Base-by-base conservation (phyloP, 345 rosid genomes). In the Camelina hispida region DNA sequence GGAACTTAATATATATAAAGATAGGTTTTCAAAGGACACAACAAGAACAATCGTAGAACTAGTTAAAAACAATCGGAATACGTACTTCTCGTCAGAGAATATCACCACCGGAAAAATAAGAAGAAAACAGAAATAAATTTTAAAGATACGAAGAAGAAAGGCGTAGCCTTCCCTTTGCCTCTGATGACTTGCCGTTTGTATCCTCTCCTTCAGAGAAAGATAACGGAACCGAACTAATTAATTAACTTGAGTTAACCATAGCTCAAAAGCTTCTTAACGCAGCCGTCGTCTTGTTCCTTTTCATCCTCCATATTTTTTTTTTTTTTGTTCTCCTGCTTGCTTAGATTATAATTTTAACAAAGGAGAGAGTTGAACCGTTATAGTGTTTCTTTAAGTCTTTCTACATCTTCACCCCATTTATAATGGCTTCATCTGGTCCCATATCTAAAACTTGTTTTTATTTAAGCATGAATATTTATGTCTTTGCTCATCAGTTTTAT, bases 91-190 rank as follows among this genome's bases (percentile, higher is more conserved):
- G 16, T 62, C 34, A 8, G 68, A 43, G 64, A 67, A 47, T 57
- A 56, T n/a, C 59, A 74, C 62, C 65, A 62, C 71, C 75, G 62
- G 46, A 43, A 63, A 71, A 38, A 62, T 8, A 48, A 48, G 9
- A 46, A 10, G 14, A 44, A 43, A 23, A 22, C 3, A 28, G 7
- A 54, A 15, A 8, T 16, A 60, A 40, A 61, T 5, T 30, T 23
- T 34, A 42, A 68, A 69, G 30, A 8, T 15, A 65, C 59, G 66
- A 70, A 71, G 72, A 71, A 78, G 76, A 77, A 77, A 78, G 77
- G 81, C 81, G 72, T 78, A 71, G 72, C 81, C 81, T 78, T 78
- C 81, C 81, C 72, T 78, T 78, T 78, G 81, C 81, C 81, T 78
- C 67, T 78, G 56, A 58, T 78, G 81, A 78, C 81, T 78, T 78